Conservation (phyloP, 2,329 filamentous ascomycete genomes). For the Ophiognomonia clavigignenti-juglandacearum region DNA sequence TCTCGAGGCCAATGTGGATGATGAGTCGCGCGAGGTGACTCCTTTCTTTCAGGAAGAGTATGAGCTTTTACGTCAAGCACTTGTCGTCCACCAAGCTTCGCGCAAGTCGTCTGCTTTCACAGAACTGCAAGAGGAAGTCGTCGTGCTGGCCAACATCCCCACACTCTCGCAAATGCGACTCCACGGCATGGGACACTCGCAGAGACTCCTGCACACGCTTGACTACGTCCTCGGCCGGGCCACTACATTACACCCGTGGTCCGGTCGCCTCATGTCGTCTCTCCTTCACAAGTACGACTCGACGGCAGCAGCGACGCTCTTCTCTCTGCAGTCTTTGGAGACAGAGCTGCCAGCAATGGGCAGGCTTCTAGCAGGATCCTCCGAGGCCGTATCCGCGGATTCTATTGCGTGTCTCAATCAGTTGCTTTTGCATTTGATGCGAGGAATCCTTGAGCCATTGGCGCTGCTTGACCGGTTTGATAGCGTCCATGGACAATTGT, state of each 20-base stretch:
- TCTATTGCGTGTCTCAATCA: conserved; percentile 44
- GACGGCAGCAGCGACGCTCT: conserved; percentile 49
- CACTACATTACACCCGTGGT: conserved; percentile 37
- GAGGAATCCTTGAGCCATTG: conserved; percentile 32
- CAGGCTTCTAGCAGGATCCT: conserved; percentile 46
- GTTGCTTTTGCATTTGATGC: conserved; percentile 42
- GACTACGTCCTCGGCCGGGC: conserved; percentile 37
- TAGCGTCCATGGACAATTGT: conserved; percentile 20
- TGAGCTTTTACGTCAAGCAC: conserved; percentile 50
- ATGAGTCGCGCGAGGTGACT: conserved; percentile 32
- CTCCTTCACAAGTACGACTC: conserved; percentile 52
- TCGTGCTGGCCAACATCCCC: conserved; percentile 43
- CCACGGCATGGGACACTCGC: conserved; percentile 31
- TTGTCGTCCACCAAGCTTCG: conserved; percentile 33
- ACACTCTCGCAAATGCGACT: conserved; percentile 39
- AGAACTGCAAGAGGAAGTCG: conserved; percentile 36
- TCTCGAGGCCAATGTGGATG: conserved; percentile 42
- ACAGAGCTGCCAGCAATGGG: conserved; percentile 59
- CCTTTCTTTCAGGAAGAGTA: conserved; percentile 53
- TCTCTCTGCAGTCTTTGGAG: conserved; percentile 59
- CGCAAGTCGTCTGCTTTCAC: conserved; percentile 20
- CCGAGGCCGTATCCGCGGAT: conserved; percentile 43
- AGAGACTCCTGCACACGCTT: conserved; percentile 39
- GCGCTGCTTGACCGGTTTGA: conserved; percentile 23
- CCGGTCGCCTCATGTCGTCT: conserved; percentile 41